Evolutionary conservation across 140 eudicot species (phyloP).

Genomic region (Anethum foeniculum): DNA sequence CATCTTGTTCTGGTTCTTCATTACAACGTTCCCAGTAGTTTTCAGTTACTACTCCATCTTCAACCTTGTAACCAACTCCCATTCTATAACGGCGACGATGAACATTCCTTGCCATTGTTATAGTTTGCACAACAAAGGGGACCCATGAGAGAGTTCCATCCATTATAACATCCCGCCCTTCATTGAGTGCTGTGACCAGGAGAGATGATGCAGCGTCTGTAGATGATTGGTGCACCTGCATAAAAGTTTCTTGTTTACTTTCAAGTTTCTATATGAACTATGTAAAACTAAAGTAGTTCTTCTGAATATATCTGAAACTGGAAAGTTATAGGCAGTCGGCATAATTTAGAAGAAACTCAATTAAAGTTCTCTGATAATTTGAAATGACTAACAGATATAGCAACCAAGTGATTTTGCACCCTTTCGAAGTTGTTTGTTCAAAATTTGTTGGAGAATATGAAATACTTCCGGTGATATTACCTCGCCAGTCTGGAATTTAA

Average conservation of each 20-base stretch:
- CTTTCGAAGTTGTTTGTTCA: neutral
- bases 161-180: slow-evolving; percentile 89
- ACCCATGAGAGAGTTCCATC: slow-evolving; percentile 93
- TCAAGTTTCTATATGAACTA: neutral
- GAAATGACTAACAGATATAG: too few species aligned
- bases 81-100: slow-evolving; percentile 83
- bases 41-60: slow-evolving; percentile 69
- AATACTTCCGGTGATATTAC: neutral
- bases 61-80: slow-evolving; percentile 80
- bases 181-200: slow-evolving; percentile 85
- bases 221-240: slow-evolving; percentile 90
- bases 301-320: neutral
- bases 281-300: neutral
- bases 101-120: slow-evolving; percentile 93
- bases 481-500: neutral
- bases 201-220: slow-evolving; percentile 97
- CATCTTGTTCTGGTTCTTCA: slow-evolving; percentile 65
- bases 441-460: neutral
- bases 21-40: slow-evolving; percentile 91
- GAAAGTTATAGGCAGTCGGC: neutral
- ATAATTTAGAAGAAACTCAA: neutral
- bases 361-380: neutral
- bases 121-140: slow-evolving; percentile 86
- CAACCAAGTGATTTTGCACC: neutral
- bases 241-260: slow-evolving; percentile 7